Base-by-base conservation (phyloP, 2,329 filamentous ascomycete genomes). In the Pyrenophora graminea region DNA sequence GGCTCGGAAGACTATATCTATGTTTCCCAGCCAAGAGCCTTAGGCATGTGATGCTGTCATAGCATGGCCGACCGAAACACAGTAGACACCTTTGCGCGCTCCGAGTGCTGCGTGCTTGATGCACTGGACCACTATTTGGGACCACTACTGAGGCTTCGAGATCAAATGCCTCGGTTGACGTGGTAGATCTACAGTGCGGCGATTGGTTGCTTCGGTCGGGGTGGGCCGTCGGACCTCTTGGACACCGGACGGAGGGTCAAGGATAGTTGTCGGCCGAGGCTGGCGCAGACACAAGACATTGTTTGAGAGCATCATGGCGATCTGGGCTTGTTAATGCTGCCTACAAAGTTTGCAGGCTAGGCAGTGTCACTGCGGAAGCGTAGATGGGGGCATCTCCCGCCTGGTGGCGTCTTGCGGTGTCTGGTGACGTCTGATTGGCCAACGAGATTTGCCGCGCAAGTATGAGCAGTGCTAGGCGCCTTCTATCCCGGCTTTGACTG, bases 131-230 rank as follows among this genome's bases (percentile, higher is more conserved):
- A 47, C 54, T 27, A 21, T 10, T 27, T 12, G 10, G 10, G 27
- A 30, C 27, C 27, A 30, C 27, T 30, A 42, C 39, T 48, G 42
- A 40, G 53, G 48, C 45, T 43, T 50, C 17, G 15, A 43, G 17
- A 21, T 23, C 49, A 50, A 57, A 61, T 65, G 54, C 62, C 61
- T 65, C 61, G 62, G 61, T 55, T 52, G 52, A 27, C 30, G 45
- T 56, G 34, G 42, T 41, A 39, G 38, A 39, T 30, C 33, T 13
- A 8, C 3, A 34, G 47, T 34, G 42, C 36, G 46, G 45, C 59
- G 61, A 62, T 64, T 62, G 32, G 61, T 23, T 36, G 34, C 9
- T 7, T 6, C 47, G 36, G 27, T 48, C 53, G 17, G n/a, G 51
- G 39, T 5, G 17, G 13, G 25, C 23, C 7, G 30, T 38, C 38